Evolutionary conservation across 78 protist species (phyloP).

Genomic region (Tieghemostelium lacteum): DNA sequence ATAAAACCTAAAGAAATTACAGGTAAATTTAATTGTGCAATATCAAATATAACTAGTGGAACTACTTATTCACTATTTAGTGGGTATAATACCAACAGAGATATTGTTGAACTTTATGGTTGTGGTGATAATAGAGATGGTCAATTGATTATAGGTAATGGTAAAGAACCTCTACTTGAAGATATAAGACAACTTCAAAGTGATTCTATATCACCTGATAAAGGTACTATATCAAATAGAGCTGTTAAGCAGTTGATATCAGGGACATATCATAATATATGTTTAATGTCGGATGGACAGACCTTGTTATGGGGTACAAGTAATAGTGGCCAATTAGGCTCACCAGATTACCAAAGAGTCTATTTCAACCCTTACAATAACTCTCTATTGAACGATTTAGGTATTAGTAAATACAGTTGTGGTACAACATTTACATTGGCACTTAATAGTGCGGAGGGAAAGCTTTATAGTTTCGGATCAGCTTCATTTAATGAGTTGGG

Average conservation of each 20-base stretch:
- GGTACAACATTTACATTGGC: constrained; percentile 67
- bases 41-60: constrained; percentile 27
- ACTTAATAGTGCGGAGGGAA: constrained; percentile 29
- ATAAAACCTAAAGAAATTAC: constrained; percentile 19
- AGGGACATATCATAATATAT: constrained; percentile 40
- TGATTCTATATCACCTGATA: background rate
- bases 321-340: constrained; percentile 56
- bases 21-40: background rate
- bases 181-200: background rate
- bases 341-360: constrained; percentile 21
- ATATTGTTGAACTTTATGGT: constrained; percentile 6
- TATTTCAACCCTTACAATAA: constrained; percentile 21
- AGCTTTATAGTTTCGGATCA: constrained; percentile 63
- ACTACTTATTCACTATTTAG: constrained; percentile 33
- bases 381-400: background rate
- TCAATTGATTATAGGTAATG: constrained; percentile 61
- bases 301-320: constrained; percentile 29
- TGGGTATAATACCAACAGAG: background rate
- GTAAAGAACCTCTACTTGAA: constrained; percentile 35
- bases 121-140: constrained; percentile 59
- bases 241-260: background rate
- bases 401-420: background rate
- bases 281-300: constrained; percentile 1
- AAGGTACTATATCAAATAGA: background rate
- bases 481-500: constrained; percentile 59